These are phyloP conservation scores for Hypocrella siamensis DNA, from an alignment of 2,329 filamentous ascomycete species.

Conservation along the genomic window DNA sequence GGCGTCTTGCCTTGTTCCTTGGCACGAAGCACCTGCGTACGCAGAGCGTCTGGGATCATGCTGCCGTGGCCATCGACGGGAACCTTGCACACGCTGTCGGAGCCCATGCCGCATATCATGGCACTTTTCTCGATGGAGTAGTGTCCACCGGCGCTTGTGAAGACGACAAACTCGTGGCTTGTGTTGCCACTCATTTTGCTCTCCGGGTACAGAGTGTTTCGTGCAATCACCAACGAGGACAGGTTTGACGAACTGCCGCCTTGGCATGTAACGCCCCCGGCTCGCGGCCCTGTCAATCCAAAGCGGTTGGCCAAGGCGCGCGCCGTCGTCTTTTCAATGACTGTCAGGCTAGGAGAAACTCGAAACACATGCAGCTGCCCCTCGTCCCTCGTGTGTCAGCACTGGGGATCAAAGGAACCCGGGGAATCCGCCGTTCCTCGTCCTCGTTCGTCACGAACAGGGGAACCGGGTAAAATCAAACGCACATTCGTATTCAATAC, in stretches of 20 bases:
- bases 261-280: conserved; percentile 63
- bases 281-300: conserved; percentile 53
- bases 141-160: conserved; percentile 82
- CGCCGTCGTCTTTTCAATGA: conserved; percentile 76
- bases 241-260: conserved; percentile 77
- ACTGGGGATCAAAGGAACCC: neutral
- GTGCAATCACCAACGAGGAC: conserved; percentile 71
- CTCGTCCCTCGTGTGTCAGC: too few species aligned
- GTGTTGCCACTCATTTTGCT: conserved; percentile 62
- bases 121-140: conserved; percentile 92
- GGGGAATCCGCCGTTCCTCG: too few species aligned
- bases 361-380: conserved; percentile 78
- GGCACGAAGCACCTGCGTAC: conserved; percentile 43
- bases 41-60: conserved; percentile 54
- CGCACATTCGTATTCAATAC: conserved; percentile 78
- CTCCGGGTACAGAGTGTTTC: conserved; percentile 69
- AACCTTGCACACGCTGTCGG: conserved; percentile 54
- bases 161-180: conserved; percentile 54
- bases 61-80: conserved; percentile 56
- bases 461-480: conserved; percentile 2
- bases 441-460: neutral
- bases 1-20: conserved; percentile 58
- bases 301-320: conserved; percentile 60
- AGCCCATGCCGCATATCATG: conserved; percentile 77
- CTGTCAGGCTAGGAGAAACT: conserved; percentile 74